phyloP scores from a whole-genome alignment of 805 yeast genomes.

The Ogataea naganishii region DNA sequence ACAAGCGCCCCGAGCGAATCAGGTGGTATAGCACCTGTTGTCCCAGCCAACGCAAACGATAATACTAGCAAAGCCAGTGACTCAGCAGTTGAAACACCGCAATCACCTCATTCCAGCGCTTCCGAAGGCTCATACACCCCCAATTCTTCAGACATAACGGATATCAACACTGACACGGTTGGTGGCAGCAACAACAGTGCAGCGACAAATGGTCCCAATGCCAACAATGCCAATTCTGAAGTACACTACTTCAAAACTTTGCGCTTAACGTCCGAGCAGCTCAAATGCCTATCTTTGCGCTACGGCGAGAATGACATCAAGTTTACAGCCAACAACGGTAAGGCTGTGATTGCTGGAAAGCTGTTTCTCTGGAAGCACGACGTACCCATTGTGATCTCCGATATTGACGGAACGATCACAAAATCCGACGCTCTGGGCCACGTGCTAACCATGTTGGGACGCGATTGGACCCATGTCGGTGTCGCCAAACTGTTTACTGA shows the following conservation, averaged over 20 bases:
- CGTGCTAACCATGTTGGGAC: constrained; percentile 84
- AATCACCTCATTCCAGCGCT: constrained; percentile 13
- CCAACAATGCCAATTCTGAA: constrained; percentile 1
- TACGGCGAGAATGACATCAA: constrained; percentile 73
- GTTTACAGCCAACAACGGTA: constrained; percentile 78
- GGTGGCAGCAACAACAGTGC: constrained; percentile 7
- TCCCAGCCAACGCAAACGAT: too few species aligned
- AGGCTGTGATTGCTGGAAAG: constrained; percentile 64
- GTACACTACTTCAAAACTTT: constrained; percentile 69
- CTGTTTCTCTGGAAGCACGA: constrained; percentile 77
- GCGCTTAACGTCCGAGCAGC: constrained; percentile 84
- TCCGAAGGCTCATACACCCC: too few species aligned
- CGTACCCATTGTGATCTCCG: constrained; percentile 90
- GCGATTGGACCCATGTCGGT: constrained; percentile 97
- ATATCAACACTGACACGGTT: constrained; percentile 15
- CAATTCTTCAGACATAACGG: constrained; percentile 18
- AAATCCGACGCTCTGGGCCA: constrained; percentile 97
- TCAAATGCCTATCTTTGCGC: constrained; percentile 61
- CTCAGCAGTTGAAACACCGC: too few species aligned
- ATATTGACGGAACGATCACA: constrained; percentile 96
- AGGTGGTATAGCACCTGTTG: too few species aligned
- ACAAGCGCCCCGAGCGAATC: too few species aligned
- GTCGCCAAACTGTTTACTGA: constrained; percentile 90
- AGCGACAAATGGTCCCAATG: too few species aligned
- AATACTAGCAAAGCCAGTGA: too few species aligned